Percentiles rank a stretch among this genome's conserved stretches.
phyloP scores from a whole-genome alignment of 73 alveolate genomes.

The Paramecium bursaria region DNA sequence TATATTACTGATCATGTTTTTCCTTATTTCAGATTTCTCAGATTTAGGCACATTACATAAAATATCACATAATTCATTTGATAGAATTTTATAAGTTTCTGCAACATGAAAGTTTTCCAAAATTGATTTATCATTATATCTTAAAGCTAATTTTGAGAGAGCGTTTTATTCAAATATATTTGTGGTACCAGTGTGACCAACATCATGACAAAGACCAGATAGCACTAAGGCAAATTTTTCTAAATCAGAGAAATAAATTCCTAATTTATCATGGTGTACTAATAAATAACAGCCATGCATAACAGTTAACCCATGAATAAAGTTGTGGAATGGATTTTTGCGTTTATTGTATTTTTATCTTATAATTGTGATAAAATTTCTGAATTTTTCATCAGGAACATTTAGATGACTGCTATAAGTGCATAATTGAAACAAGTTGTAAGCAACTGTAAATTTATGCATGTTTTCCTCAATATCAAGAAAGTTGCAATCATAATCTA shows the following conservation, averaged over 20 bases:
- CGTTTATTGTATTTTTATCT: slow-evolving; percentile 63
- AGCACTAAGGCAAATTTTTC: slow-evolving; percentile 69
- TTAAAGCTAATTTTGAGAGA: slow-evolving; percentile 76
- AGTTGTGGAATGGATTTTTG: slow-evolving; percentile 68
- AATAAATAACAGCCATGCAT: slow-evolving; percentile 67
- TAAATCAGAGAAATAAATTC: slow-evolving; percentile 3
- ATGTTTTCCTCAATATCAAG: slow-evolving; percentile 34
- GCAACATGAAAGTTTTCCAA: slow-evolving; percentile 92
- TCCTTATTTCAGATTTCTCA: slow-evolving; percentile 71
- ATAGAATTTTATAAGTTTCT: slow-evolving; percentile 81
- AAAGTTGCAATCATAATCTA: slow-evolving; percentile 20
- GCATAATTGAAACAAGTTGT: slow-evolving; percentile 46
- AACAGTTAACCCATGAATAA: slow-evolving; percentile 66
- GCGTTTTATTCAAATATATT: slow-evolving; percentile 80
- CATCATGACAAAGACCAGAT: slow-evolving; percentile 86
- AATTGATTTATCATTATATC: slow-evolving; percentile 89
- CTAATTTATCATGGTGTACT: slow-evolving; percentile 47
- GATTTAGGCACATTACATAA: slow-evolving; percentile 68
- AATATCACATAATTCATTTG: slow-evolving; percentile 71
- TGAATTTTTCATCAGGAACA: slow-evolving; percentile 37
- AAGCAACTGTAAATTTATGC: slow-evolving; percentile 48
- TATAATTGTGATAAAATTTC: slow-evolving; percentile 36
- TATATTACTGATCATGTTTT: slow-evolving; percentile 76
- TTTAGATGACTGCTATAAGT: slow-evolving; percentile 27
- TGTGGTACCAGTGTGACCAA: slow-evolving; percentile 84